These are phyloP conservation scores for Dioscorea dumetorum DNA, from an alignment of 106 monocot genomes.

Conservation along the genomic window DNA sequence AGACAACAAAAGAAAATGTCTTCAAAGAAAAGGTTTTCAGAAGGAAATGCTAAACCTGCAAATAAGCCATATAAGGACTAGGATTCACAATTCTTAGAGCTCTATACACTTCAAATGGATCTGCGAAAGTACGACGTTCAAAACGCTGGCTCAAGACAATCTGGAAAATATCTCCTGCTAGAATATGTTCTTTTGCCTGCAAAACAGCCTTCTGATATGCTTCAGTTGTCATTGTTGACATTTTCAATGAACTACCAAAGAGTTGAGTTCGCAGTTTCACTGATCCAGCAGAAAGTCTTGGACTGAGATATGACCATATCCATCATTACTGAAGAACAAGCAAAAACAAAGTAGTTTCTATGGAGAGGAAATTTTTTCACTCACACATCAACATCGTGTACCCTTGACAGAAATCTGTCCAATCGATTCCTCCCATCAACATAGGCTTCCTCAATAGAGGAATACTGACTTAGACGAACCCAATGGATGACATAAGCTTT, in stretches of 20 bases:
- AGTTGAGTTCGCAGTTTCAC: constrained; percentile 53
- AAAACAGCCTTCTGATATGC: constrained; percentile 78
- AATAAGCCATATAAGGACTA: constrained; percentile 93
- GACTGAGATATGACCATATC: constrained; percentile 16
- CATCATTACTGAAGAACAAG: too few species aligned
- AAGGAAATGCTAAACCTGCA: constrained; percentile 44
- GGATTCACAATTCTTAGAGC: constrained; percentile 93
- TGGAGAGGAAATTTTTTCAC: constrained; percentile 10
- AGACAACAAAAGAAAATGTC: background rate
- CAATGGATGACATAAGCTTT: constrained; percentile 93
- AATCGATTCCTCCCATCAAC: constrained; percentile 57
- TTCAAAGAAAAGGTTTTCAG: background rate
- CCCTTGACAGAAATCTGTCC: constrained; percentile 48
- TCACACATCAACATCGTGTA: constrained; percentile 74
- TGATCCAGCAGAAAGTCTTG: constrained; percentile 55
- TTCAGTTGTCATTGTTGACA: constrained; percentile 79
- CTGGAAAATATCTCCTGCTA: constrained; percentile 96
- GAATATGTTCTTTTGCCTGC: constrained; percentile 86
- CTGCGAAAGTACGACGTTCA: constrained; percentile 84
- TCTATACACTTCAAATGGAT: constrained; percentile 97
- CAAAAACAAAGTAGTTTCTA: too few species aligned
- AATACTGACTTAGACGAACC: constrained; percentile 61
- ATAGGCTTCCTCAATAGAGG: constrained; percentile 78
- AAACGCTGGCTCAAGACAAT: constrained; percentile 97
- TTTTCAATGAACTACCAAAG: constrained; percentile 48